Evolutionary conservation across 192 early-diverging fungal genomes (phyloP), one percentile per base, ranked within the genome.

Genomic region (Podila clonocystis): DNA sequence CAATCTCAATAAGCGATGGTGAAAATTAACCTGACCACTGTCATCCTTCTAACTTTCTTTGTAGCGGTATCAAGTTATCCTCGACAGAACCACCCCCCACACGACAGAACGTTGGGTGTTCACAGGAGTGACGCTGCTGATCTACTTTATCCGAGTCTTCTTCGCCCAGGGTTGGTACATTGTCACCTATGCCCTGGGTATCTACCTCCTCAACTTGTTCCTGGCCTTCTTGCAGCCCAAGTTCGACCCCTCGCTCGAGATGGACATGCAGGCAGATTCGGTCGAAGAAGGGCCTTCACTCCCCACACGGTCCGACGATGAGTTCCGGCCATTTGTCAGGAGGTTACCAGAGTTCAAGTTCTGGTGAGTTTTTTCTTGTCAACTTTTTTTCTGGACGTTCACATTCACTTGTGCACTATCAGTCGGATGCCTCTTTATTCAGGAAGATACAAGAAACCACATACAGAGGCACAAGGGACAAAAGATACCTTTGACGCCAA

Each of bases 341-440:
- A 84, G 98, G 68, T 82, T 99, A 64, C 97, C 98, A 22, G 98
- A 99, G 83, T 98, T 99, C 85, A 99, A 98, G 87, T 98, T 97
- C 75, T 99, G 98, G 98, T 95, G 86, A 73, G 84, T 73, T 50
- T 4, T 20, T 66, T 50, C 8, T 20, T 66, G 38, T 6, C 60
- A 29, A 22, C 41, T 63, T 6, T 62, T 13, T 28, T 50, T 0
- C 0, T 38, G 48, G 30, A 33, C 9, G 20, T 26, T 26, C n/a
- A 7, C 48, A 8, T 68, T 45, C 3, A 36, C 8, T 36, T 36
- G 34, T 12, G 11, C 41, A 15, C 13, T 33, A 15, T 12, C 1
- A 15, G 41, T 45, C 13, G n/a, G n/a, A n/a, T n/a, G n/a, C n/a
- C n/a, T 15, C 15, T 17, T 45, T 45, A 3, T 28, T n/a, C 28